Evolutionary conservation across 1,284 basidiomycete species (phyloP), one percentile per base, ranked within the genome.

Genomic region (Cystobasidium sp.): DNA sequence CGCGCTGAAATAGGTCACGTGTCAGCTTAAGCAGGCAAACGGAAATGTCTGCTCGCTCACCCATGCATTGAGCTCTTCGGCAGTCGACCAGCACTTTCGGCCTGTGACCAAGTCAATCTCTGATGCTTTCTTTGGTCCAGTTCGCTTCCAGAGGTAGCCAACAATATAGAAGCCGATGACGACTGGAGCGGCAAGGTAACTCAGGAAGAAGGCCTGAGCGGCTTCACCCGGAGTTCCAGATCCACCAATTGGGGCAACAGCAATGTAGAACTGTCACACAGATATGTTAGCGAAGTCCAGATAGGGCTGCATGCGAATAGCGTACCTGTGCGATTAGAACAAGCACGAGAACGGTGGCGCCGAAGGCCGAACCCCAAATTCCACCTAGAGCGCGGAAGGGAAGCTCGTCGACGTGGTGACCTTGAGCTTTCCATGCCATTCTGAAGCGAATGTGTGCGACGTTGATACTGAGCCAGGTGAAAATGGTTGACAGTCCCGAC

Each of bases 401-500:
- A 77, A 80, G 63, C 76, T 70, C 41, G 78, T 80, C 72, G 78
- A 81, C 41, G 53, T 74, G n/a, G 80, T 74, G 65, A 78, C 82
- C 75, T 80, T 81, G 84, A 22, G 80, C 80, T 69, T 80, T 80
- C 85, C 85, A 86, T 0, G 85, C 85, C 52, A 70, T 69, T 53
- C 85, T 79, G 82, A 86, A 86, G 62, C 85, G 84, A 65, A 85
- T 83, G 79, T 82, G 73, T 66, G 61, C 58, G 76, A 78, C 41
- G 77, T 80, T 78, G 78, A 68, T 67, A 18, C 58, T 51, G 24
- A 75, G 65, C 66, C 59, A 64, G 10, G 59, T 68, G 78, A 81
- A 65, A 75, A 87, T 83, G 24, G 84, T 84, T 9, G 84, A 83
- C 2, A 86, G 82, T 79, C 85, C 85, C 43, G 83, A 84, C 16